A percentile compares a stretch with the other conserved stretches of the same genome.
These are phyloP conservation scores for Paecilomyces formosus DNA, from an alignment of 2,329 filamentous ascomycete genomes.

Conservation along the genomic window DNA sequence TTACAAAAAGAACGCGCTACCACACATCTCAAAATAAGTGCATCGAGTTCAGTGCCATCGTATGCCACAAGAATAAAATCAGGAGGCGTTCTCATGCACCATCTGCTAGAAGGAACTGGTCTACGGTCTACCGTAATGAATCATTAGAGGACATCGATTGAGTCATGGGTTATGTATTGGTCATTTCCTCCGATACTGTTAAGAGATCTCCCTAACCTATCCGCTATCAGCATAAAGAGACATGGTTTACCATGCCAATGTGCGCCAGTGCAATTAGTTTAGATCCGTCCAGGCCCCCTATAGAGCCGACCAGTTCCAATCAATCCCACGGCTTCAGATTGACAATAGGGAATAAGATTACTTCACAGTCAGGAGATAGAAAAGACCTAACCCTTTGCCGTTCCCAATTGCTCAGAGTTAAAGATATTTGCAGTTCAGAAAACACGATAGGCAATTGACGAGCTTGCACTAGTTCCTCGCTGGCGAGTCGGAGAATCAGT, in stretches of 20 bases:
- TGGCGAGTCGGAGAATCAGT: not conserved
- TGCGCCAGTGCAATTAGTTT: not conserved
- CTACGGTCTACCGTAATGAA: not conserved
- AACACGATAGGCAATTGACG: not conserved
- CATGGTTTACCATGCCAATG: not conserved
- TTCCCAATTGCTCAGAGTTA: not conserved
- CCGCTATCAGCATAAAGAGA: conserved; percentile 1
- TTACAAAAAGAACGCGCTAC: too few relatives aligned
- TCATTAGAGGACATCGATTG: not conserved
- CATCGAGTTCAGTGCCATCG: too few relatives aligned
- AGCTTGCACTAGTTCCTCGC: not conserved
- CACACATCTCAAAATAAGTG: too few relatives aligned
- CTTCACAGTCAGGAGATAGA: not conserved
- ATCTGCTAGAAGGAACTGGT: not conserved
- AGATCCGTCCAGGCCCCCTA: conserved; percentile 3
- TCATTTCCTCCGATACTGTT: conserved; percentile 1
- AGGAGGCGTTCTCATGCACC: not conserved
- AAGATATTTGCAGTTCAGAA: not conserved
- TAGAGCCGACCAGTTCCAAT: conserved; percentile 3
- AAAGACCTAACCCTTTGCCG: not conserved
- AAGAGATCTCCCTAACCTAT: conserved; percentile 1
- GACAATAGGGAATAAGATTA: not conserved
- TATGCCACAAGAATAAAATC: too few relatives aligned
- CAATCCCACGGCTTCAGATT: conserved; percentile 5
- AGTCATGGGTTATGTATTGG: not conserved